Evolutionary conservation across 78 protist genomes (phyloP).

Genomic region (Dictyostelium discoideum): dicty_2.7 NC_007091.3:3498501-3499000

Average conservation of each 20-base stretch:
- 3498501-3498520: not conserved
- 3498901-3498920: not conserved
- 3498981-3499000: not conserved
- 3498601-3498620: not conserved
- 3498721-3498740: not conserved
- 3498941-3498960: not conserved
- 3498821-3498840: not conserved
- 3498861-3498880: not conserved
- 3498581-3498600: not conserved
- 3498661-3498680: not conserved
- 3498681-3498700: not conserved
- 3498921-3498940: not conserved
- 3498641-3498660: not conserved
- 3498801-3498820: not conserved
- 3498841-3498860: not conserved
- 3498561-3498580: not conserved
- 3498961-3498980: not conserved
- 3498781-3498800: not conserved
- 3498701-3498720: not conserved
- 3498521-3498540: not conserved
- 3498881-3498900: not conserved
- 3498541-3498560: not conserved
- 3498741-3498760: not conserved
- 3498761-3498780: not conserved
- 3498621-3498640: not conserved